Evolutionary conservation across 148 eudicot genomes (phyloP), one percentile per base, ranked within the genome.

Genomic region (Rheum nobile): DNA sequence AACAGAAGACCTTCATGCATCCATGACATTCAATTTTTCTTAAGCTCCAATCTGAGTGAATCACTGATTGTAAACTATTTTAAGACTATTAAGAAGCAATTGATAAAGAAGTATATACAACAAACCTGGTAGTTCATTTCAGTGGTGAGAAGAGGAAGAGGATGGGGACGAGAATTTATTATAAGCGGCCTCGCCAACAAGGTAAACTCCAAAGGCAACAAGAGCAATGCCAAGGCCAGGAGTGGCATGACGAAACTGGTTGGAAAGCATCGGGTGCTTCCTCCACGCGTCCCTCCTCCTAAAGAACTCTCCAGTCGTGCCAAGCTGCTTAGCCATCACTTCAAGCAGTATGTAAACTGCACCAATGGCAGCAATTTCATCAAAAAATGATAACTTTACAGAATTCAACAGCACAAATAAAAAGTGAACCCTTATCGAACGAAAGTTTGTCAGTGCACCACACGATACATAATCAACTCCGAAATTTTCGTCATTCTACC

Each of bases 231-330:
- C 98, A 43, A 94, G 83, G 4, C 98, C 97, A 14, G 98, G 98
- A 16, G 84, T 39, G 65, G 98, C 88, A 76, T 91, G 96, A 22
- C 97, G 95, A 78, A 92, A 78, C 83, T 94, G 98, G 47, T 88
- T 91, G 28, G 77, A 65, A 46, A 91, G 84, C 92, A 88, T 87
- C 4, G 98, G 97, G 73, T 94, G 96, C 83, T 84, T 85, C 79
- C 97, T 86, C 97, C 96, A 92, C 73, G 75, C 97, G 71, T 92
- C 97, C 71, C 97, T 87, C 67, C 97, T 84, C 86, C 85, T 84
- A 86, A 94, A 94, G 80, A 94, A 94, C 82, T 94, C 97, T 34
- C 96, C 96, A 8, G 97, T 92, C 35, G 90, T 31, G 79, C 97
- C 97, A 72, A 85, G 72, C 63, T 79, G 81, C 77, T 88, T 90